A percentile compares a stretch with the other conserved stretches of the same genome.
Conservation (phyloP, 2,329 filamentous ascomycete species). For the Monosporascus sp. region DNA sequence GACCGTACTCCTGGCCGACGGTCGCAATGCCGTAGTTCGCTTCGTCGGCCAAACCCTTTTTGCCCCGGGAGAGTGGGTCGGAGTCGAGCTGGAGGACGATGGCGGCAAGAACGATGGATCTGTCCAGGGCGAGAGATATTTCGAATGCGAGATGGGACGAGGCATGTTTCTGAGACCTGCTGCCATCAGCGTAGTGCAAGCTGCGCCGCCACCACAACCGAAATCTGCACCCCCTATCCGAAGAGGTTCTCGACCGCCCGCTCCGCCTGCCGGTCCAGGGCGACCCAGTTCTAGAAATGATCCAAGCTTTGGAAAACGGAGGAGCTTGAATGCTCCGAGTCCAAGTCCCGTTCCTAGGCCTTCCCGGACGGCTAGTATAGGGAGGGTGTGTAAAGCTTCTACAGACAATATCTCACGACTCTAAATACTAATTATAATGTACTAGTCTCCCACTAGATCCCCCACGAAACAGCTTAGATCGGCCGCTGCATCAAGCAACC, state of each 20-base stretch:
- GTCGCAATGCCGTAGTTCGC: constrained; percentile 70
- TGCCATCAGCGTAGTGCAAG: constrained; percentile 57
- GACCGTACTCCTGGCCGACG: constrained; percentile 73
- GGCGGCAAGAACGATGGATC: constrained; percentile 92
- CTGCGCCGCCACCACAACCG: constrained; percentile 34
- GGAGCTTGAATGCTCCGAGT: constrained; percentile 67
- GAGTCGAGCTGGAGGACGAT: constrained; percentile 77
- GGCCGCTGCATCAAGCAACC: constrained; percentile 48
- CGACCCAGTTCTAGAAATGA: constrained; percentile 52
- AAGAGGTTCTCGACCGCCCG: constrained; percentile 31
- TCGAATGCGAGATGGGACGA: constrained; percentile 70
- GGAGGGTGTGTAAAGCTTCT: constrained; percentile 41
- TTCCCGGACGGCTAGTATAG: constrained; percentile 51
- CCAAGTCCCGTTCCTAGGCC: constrained; percentile 63
- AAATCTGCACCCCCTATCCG: constrained; percentile 33
- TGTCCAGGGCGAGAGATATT: constrained; percentile 83
- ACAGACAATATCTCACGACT: too few species aligned
- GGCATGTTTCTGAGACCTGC: constrained; percentile 82
- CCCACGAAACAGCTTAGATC: constrained; percentile 67
- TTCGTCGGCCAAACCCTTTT: constrained; percentile 80
- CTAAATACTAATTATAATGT: constrained; percentile 15
- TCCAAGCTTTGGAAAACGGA: constrained; percentile 53
- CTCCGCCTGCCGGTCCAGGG: constrained; percentile 21
- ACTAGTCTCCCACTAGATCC: constrained; percentile 70
- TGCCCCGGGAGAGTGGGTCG: constrained; percentile 79